Conservation (phyloP, 2,329 filamentous ascomycete genomes). For the Celoporthe dispersa region DNA sequence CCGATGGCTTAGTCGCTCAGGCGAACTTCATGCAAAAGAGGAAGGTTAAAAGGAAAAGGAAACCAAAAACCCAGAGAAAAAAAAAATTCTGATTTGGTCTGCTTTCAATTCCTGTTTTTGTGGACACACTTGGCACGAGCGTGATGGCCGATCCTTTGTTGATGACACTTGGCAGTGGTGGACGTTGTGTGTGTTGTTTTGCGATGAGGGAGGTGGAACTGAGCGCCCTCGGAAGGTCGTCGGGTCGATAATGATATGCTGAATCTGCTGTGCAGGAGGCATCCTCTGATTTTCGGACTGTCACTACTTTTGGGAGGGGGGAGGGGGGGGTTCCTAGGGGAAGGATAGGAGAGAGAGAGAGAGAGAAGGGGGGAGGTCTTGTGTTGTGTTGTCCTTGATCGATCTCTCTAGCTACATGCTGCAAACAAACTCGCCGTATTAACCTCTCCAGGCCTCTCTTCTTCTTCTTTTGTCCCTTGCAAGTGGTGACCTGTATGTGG, state of each 20-base stretch:
- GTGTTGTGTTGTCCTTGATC: conserved; percentile 1
- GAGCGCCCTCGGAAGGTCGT: not conserved
- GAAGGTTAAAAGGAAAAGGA: too few species aligned
- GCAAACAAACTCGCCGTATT: conserved; percentile 2
- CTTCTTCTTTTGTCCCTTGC: not conserved
- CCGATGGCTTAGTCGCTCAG: conserved; percentile 12
- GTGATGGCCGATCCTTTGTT: not conserved
- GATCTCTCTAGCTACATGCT: not conserved
- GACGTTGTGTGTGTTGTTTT: not conserved
- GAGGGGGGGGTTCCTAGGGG: not conserved
- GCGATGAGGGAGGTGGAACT: not conserved
- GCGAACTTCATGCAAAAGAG: not conserved
- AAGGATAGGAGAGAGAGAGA: too few species aligned
- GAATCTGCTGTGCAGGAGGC: not conserved
- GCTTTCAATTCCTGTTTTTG: not conserved
- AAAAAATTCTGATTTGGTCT: not conserved
- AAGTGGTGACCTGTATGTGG: not conserved
- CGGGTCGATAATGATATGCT: not conserved
- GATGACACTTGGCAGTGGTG: not conserved
- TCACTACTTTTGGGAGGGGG: not conserved
- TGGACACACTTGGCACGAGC: not conserved
- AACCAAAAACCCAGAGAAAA: not conserved
- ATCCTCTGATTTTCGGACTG: not conserved
- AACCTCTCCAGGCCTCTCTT: not conserved
- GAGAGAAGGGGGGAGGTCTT: too few species aligned